These are phyloP conservation scores for Hypoxylon sp. DNA, from an alignment of 2,329 filamentous ascomycete species.

Conservation along the genomic window DNA sequence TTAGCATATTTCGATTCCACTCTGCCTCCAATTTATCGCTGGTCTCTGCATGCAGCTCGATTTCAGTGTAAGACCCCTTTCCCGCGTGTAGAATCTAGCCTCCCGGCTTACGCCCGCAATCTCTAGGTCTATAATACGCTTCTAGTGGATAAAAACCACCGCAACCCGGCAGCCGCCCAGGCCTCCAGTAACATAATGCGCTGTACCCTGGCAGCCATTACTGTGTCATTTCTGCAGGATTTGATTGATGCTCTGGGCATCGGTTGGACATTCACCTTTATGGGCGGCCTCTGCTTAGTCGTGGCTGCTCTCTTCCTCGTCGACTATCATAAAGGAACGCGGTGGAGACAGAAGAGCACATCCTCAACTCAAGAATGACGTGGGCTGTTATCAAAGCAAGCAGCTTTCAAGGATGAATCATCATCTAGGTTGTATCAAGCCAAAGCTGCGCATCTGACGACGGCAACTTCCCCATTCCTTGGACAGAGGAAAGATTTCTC, in stretches of 20 bases:
- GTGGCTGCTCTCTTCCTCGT: conserved; percentile 4
- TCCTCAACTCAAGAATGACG: not conserved
- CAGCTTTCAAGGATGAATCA: not conserved
- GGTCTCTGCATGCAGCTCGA: no score
- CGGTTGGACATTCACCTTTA: conserved; percentile 48
- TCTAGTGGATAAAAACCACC: no score
- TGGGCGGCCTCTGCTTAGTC: conserved; percentile 41
- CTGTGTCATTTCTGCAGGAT: conserved; percentile 42
- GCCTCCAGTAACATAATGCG: conserved; percentile 34
- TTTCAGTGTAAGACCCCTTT: no score
- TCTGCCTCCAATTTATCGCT: no score
- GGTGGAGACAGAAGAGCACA: not conserved
- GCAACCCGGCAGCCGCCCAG: no score
- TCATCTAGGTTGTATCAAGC: conserved; percentile 22
- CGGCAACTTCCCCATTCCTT: conserved; percentile 47
- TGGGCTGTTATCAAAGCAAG: not conserved
- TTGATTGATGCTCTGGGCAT: conserved; percentile 47
- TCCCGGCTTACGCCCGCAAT: no score
- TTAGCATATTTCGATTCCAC: not conserved
- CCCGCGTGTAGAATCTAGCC: no score
- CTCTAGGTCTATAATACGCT: no score
- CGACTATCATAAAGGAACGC: not conserved
- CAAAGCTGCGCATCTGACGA: conserved; percentile 37
- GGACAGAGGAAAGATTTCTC: conserved; percentile 49
- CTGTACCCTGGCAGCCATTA: conserved; percentile 15